Evolutionary conservation across 179 eudicot species (phyloP), one percentile per base, ranked within the genome.

Genomic region (Vitellaria paradoxa): DNA sequence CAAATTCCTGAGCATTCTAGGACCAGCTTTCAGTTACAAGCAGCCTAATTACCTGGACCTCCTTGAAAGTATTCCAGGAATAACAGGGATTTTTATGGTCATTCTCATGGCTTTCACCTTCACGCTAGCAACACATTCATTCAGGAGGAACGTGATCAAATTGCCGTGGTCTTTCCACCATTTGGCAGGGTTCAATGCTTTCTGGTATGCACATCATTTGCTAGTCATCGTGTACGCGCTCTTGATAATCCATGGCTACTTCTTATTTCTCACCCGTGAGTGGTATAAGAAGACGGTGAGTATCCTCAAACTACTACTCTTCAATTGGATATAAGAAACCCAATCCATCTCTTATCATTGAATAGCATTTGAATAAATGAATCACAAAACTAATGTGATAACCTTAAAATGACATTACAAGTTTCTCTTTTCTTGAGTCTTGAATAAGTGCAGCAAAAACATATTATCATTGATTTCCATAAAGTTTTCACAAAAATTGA

Each of bases 191-290:
- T 96, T 96, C 59, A 96, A 94, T 82, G 84, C 96, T 68, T 96
- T 96, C 66, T 96, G 99, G 99, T 94, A 94, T 78, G 91, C 99
- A 0, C 99, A 92, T 78, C 99, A 96, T 84, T 75, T 96, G 81
- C 87, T 94, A 47, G 83, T 82, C 23, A 57, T 96, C 50, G 93
- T 89, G 30, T 96, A 92, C 60, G 73, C 80, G 68, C 93, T 96
- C 77, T 81, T 96, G 80, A 47, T 87, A 74, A 55, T 91, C 77
- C 99, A 96, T 86, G 97, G 97, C 2, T 87, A 88, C 83, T 92
- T 82, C 90, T 70, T 94, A 26, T 80, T 85, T 79, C 86, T 96
- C 81, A 86, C 90, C 73, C 60, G 62, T 59, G 90, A 85, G 15
- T 92, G 97, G 98, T 89, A 82, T 86, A 89, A 88, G 69, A 92